A percentile compares a stretch with the other conserved stretches of the same genome.
Conservation (phyloP, 139 green algal genomes). For the Tetradesmus lagerheimii region DNA sequence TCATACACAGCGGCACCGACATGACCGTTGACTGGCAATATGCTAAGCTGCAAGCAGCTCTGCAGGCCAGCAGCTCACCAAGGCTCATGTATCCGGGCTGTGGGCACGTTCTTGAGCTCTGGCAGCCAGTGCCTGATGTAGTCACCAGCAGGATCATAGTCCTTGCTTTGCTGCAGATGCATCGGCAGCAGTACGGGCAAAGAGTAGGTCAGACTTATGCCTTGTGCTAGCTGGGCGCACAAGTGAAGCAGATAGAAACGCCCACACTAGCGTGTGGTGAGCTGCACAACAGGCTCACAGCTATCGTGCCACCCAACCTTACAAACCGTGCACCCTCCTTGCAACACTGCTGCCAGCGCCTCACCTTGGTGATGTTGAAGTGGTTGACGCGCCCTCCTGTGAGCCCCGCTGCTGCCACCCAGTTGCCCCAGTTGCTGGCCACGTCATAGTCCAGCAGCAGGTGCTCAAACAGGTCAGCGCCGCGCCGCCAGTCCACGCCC, state of each 20-base stretch:
- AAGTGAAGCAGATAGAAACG: background rate
- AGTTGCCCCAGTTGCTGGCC: conserved; percentile 96
- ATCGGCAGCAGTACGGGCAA: background rate
- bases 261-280: background rate
- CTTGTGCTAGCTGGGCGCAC: background rate
- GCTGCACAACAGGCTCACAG: background rate
- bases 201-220: background rate
- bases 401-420: conserved; percentile 82
- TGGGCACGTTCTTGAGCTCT: conserved; percentile 86
- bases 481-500: conserved; percentile 92
- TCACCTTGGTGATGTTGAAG: conserved; percentile 97
- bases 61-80: conserved; percentile 29
- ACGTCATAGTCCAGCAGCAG: conserved; percentile 91
- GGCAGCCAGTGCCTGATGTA: conserved; percentile 94
- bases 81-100: conserved; percentile 81
- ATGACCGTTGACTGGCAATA: too few species aligned
- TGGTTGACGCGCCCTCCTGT: conserved; percentile 90
- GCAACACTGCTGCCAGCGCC: conserved; percentile 44
- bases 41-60: background rate
- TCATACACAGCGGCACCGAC: too few species aligned
- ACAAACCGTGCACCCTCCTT: background rate
- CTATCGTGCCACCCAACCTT: background rate
- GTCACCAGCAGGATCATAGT: conserved; percentile 90
- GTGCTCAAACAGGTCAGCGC: conserved; percentile 91
- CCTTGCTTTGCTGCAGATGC: conserved; percentile 69